Base-by-base conservation (phyloP, 306 rosid genomes). In the Prunus campanulata region DNA sequence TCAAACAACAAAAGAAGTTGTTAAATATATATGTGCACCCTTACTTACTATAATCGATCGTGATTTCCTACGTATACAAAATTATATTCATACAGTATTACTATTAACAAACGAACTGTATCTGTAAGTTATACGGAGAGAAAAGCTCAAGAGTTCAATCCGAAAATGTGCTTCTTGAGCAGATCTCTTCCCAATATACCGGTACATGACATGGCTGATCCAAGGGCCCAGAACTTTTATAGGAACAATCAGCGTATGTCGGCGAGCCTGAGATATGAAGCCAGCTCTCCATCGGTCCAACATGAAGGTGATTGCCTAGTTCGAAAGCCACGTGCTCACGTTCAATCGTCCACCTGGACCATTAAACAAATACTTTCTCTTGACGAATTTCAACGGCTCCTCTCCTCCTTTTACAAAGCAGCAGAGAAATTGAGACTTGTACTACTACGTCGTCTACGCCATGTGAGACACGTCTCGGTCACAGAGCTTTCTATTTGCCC, bases 391-490 rank as follows among this genome's bases (percentile, higher is more conserved):
- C 64, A 71, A 71, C 64, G 50, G 16, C 3, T 32, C 32, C 64
- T 54, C 9, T 39, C 44, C 44, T 39, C 44, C 25, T 80, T 78
- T 70, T 72, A 83, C 87, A 79, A 85, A 75, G 91, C 83, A 74
- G 87, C 87, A 16, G n/a, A 65, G 49, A 39, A 16, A 55, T 22
- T 42, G 11, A n/a, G 91, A 75, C 16, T 83, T 83, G 66, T 74
- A 69, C 91, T 93, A 76, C 44, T 61, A 68, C 67, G 82, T 91
- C 88, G 95, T 77, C 49, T 67, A 66, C 67, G 83, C 96, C 98
- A 92, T 92, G 98, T 92, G 98, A 90, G 78, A 68, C 51, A 63
- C 83, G 89, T 73, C 95, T 94, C 88, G 98, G 78, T 84, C 76
- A 44, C 83, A 73, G 93, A 83, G 93, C 96, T 87, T 85, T 85